These are phyloP conservation scores for Penicillium vulpinum DNA, from an alignment of 2,329 filamentous ascomycete genomes.

Conservation along the genomic window DNA sequence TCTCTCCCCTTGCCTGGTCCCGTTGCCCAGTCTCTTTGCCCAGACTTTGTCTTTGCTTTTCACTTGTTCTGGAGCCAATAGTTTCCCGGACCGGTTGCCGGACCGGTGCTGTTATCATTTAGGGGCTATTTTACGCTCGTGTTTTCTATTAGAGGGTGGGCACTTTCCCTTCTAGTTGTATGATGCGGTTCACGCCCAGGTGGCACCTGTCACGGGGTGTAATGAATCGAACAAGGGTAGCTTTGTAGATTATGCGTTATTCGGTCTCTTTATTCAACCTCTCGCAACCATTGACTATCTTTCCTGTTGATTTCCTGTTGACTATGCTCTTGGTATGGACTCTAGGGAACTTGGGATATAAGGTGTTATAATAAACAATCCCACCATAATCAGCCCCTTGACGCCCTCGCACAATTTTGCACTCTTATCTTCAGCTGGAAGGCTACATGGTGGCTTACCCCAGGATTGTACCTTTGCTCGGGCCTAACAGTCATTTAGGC, in stretches of 20 bases:
- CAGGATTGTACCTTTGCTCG: neutral
- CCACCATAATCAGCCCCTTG: neutral
- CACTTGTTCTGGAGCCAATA: neutral
- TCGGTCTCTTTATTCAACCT: neutral
- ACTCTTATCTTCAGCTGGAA: neutral
- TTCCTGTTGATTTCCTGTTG: neutral
- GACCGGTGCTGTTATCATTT: neutral
- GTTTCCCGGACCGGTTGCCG: slow-evolving; percentile 2
- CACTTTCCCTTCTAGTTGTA: neutral
- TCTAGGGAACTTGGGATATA: neutral
- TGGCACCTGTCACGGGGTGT: neutral
- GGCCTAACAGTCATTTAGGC: neutral
- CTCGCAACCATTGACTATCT: neutral
- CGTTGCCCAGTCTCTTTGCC: neutral
- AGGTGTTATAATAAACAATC: neutral
- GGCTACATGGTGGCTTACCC: neutral
- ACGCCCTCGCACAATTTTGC: neutral
- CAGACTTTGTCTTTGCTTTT: neutral
- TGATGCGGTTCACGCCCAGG: neutral
- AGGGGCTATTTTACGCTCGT: neutral
- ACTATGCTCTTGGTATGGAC: neutral
- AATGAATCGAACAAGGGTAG: neutral
- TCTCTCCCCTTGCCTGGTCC: neutral
- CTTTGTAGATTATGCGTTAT: neutral
- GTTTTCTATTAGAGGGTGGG: neutral